Evolutionary conservation across 2,329 filamentous ascomycete genomes (phyloP), one percentile per base, ranked within the genome.

Genomic region (Rachicladosporium sp.): DNA sequence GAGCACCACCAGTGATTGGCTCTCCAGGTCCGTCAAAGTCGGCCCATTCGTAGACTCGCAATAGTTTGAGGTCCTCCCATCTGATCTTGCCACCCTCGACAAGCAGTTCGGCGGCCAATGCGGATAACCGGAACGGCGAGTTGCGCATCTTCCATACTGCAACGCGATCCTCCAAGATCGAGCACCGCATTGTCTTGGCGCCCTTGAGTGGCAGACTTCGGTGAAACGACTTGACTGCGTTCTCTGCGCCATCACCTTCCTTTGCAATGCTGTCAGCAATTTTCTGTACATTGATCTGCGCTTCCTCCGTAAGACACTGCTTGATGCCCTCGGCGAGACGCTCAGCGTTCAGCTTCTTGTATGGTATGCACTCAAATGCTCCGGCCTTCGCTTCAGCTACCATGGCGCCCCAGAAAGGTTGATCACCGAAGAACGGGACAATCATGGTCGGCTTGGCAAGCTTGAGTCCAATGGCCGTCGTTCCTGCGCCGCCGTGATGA

Each of bases 351-450:
- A 87, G 58, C 7, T 70, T 60, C 59, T 83, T 84, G 60, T 83
- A 82, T 0, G 80, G 80, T 6, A 84, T 69, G 1, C 79, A 72
- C 32, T 71, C 62, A 41, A 64, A 60, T 0, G 80, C 77, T 1
- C 82, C 82, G 0, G 79, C 80, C 19, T 72, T 71, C 1, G 76
- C 69, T 29, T 68, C 72, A 4, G 68, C 69, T 1, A 86, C 69
- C 74, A 82, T 82, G 11, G 68, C 66, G 2, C 81, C 82, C 82
- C 82, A 87, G 54, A 87, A 87, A 36, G 79, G 72, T 56, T 87
- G 82, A 52, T 87, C 82, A 2, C 82, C 82, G 47, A 87, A 87
- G 60, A 87, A 87, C 0, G 82, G 82, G 2, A 87, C 78, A 19
- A 86, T 73, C 73, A 85, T 80, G 4, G 78, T 84, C 0, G 82